phyloP scores from a whole-genome alignment of 768 basidiomycete species.

The Lyophyllum shimeji region DNA sequence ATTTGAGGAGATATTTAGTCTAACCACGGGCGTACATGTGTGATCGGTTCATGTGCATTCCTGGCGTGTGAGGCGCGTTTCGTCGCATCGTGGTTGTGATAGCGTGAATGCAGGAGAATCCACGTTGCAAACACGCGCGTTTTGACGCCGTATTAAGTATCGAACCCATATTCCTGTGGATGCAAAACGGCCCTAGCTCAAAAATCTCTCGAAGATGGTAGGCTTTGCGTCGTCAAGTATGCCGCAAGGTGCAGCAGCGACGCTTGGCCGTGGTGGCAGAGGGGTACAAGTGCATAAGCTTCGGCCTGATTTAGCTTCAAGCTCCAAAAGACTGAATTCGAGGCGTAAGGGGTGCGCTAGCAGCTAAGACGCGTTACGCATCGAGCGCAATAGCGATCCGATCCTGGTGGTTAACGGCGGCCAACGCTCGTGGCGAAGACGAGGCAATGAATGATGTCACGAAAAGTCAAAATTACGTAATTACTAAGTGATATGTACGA shows the following conservation, averaged over 20 bases:
- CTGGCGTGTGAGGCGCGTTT: constrained; percentile 18
- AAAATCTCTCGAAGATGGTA: neutral
- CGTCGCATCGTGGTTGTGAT: constrained; percentile 12
- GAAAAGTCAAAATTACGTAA: neutral
- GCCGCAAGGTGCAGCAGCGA: neutral
- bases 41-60: constrained; percentile 11
- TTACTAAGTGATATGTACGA: neutral
- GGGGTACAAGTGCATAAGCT: neutral
- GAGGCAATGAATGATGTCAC: neutral
- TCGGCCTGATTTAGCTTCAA: neutral
- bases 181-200: neutral
- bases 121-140: constrained; percentile 16
- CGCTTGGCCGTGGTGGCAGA: neutral
- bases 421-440: neutral
- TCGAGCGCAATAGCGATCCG: no score
- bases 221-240: neutral
- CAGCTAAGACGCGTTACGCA: neutral
- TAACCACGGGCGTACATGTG: constrained; percentile 22
- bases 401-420: neutral
- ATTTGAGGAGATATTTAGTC: constrained; percentile 16
- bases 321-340: neutral
- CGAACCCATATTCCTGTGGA: constrained; percentile 3
- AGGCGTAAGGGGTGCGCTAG: neutral
- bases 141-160: constrained; percentile 3
- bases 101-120: neutral